Evolutionary conservation across 306 rosid species (phyloP).

Genomic region (Potentilla sterilis): DNA sequence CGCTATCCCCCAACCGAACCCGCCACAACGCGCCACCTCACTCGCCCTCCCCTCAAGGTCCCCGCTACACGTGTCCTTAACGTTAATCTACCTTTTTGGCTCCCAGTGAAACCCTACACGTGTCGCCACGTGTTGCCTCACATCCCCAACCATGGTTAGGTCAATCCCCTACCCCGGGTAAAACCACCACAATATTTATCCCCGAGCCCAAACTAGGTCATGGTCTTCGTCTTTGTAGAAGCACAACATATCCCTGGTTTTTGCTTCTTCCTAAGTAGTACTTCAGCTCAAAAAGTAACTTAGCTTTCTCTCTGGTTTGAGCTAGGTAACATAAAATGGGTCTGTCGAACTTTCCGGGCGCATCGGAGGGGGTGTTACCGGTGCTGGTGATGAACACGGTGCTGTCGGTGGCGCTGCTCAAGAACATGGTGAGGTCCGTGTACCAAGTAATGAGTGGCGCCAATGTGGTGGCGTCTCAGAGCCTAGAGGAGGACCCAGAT

Average conservation of each 20-base stretch:
- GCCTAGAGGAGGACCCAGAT: conserved; percentile 33
- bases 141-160: conserved; percentile 19
- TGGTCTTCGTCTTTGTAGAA: not conserved
- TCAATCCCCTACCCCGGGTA: not conserved
- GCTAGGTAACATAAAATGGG: conserved; percentile 44
- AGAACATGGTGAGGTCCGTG: conserved; percentile 61
- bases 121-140: conserved; percentile 44
- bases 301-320: not conserved
- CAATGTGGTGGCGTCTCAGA: conserved; percentile 16
- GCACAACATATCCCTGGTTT: not conserved
- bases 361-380: conserved; percentile 61
- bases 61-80: conserved; percentile 42
- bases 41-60: conserved; percentile 33
- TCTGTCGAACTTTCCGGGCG: conserved; percentile 52
- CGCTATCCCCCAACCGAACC: not conserved
- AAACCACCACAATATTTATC: not conserved
- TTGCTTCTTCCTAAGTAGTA: not conserved
- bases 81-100: conserved; percentile 20
- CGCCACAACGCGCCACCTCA: conserved; percentile 37
- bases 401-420: conserved; percentile 49
- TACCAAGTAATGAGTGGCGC: conserved; percentile 38
- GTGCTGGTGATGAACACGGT: conserved; percentile 64
- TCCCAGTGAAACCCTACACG: conserved; percentile 40
- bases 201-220: not conserved
- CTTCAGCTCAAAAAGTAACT: not conserved